Evolutionary conservation across 305 asterid genomes (phyloP), one percentile per base, ranked within the genome.

Genomic region (Lippia alba): DNA sequence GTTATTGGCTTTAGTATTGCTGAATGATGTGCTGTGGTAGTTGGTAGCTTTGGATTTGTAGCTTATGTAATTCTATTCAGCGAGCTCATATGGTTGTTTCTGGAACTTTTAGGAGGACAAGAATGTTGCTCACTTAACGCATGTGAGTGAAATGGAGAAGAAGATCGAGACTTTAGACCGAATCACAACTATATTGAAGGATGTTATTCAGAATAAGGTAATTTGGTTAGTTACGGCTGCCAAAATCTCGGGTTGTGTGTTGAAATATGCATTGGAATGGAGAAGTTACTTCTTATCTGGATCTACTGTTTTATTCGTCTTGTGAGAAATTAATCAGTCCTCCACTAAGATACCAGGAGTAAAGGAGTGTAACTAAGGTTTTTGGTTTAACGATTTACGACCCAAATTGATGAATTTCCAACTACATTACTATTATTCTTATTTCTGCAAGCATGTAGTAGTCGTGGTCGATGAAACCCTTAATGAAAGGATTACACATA

Each of bases 61-160:
- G 41, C 41, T 18, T 69, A 49, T 34, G 44, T 24, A 39, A 33
- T n/a, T 41, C 34, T 65, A 34, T 45, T 41, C 14, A n/a, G 32
- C 18, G 45, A 60, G 72, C 73, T 85, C 75, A 69, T 61, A 8
- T 20, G 63, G 49, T 66, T 62, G 19, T 70, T 39, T 18, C 8
- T 60, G 68, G 55, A 60, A 48, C 61, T 78, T 58, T 69, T 80
- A 93, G 97, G 98, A 93, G 83, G 98, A 93, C 81, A 93, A 87
- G 78, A 89, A 89, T 81, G 97, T 93, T 58, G 96, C 96, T 49
- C 96, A 93, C 78, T 80, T 93, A 59, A 93, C 96, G 15, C 98
- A 93, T 68, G 98, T 83, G 66, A 84, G 91, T 84, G 96, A 91
- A 83, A 93, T 93, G 97, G 97, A 93, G 86, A 94, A 94, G 80